These are phyloP conservation scores for Coccomyxa sp. DNA, from an alignment of 139 green algal species.

Conservation along the genomic window DNA sequence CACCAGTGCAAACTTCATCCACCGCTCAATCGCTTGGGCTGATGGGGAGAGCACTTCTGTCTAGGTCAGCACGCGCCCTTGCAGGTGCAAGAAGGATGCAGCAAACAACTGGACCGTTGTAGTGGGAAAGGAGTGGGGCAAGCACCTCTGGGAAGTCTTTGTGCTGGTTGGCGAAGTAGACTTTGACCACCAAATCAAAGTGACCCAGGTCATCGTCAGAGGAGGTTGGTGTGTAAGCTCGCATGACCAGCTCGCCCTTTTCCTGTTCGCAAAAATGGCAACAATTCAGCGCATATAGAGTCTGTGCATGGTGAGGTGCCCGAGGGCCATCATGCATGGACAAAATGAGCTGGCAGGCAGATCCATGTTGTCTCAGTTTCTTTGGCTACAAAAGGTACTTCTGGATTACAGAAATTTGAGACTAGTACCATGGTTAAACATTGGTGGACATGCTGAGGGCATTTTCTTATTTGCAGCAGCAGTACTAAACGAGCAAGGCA, in stretches of 20 bases:
- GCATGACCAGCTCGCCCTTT: conserved; percentile 84
- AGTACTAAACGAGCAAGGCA: too few relatives aligned
- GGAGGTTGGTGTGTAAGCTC: conserved; percentile 93
- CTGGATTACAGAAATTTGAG: too few relatives aligned
- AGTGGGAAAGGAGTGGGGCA: conserved; percentile 40
- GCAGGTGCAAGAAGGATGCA: background rate
- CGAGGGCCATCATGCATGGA: background rate
- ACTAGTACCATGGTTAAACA: too few relatives aligned
- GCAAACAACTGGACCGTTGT: background rate
- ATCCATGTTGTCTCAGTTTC: background rate
- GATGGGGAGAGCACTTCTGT: too few relatives aligned
- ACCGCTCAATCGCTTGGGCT: too few relatives aligned
- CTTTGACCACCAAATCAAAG: conserved; percentile 97
- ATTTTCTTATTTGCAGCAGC: too few relatives aligned
- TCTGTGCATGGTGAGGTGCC: background rate
- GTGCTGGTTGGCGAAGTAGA: conserved; percentile 77
- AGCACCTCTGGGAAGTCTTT: conserved; percentile 66
- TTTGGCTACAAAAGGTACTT: too few relatives aligned
- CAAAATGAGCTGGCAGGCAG: too few relatives aligned
- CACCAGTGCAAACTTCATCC: too few relatives aligned
- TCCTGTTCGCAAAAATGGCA: background rate
- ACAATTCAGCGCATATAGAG: background rate
- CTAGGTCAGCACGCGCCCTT: conserved; percentile 18
- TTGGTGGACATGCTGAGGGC: too few relatives aligned
- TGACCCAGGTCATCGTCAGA: conserved; percentile 78